Evolutionary conservation across 305 asterid genomes (phyloP), one percentile per base, ranked within the genome.

Genomic region (Fraxinus ornus): DNA sequence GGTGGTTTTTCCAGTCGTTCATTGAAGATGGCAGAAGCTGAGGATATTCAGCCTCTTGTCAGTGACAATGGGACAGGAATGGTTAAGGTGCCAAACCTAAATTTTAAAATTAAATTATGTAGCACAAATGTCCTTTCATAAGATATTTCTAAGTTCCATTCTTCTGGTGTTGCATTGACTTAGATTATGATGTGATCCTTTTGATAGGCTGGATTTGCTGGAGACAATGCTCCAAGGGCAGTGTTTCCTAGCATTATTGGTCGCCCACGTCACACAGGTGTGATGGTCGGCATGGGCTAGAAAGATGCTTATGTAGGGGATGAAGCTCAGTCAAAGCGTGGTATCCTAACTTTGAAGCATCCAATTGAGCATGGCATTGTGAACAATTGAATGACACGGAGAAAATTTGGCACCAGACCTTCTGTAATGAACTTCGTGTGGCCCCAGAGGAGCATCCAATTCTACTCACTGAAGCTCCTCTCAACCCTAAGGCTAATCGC

Each of bases 221-320:
- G 98, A 36, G 98, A 93, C 76, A 97, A 93, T 90, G 98, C 98
- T 85, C 98, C 98, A 62, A 85, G 98, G 84, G 98, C 95, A 47
- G n/a, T 66, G 32, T 79, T 79, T 33, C 83, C 78, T 17, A 79
- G 71, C 71, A 79, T 78, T 32, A 60, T 78, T 7, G 75, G 74
- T n/a, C 75, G 22, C 19, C 81, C 74, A 17, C 55, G 81, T 55
- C 81, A 57, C 81, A 78, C 81, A 30, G 81, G 73, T 0, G 74
- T 32, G 32, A 55, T 52, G 73, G 81, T 57, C 9, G 7, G 52
- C 21, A 55, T 78, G 80, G 73, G 7, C 80, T 32, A 77, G 71
- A 77, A 30, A 52, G 80, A 49, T 49, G 32, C 80, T 47, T 52
- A 60, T 60, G 74, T 78, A 32, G 81, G 81, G 32, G 74, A 78